These are phyloP conservation scores for Hanseniaspora nectarophila DNA, from an alignment of 805 yeast genomes.

Conservation along the genomic window DNA sequence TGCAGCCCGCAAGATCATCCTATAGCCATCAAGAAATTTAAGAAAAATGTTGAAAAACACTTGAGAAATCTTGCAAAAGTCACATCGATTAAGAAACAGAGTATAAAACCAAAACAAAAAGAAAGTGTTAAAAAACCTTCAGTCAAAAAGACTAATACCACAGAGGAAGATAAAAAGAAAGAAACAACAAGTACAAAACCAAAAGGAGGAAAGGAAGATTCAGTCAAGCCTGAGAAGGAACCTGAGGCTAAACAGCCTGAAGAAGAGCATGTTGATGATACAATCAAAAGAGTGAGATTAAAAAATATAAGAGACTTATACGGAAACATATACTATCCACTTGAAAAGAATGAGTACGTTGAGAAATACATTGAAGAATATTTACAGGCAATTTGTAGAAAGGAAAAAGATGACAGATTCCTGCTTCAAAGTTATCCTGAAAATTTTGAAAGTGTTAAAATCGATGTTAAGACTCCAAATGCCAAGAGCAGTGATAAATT, in stretches of 20 bases:
- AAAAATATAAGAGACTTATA: conserved; percentile 30
- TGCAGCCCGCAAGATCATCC: conserved; percentile 12
- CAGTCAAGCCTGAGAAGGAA: background rate
- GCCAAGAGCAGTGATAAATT: conserved; percentile 45
- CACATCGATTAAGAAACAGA: background rate
- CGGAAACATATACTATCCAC: conserved; percentile 27
- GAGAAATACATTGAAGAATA: conserved; percentile 35
- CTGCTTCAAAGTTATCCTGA: conserved; percentile 18
- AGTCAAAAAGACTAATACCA: conserved; percentile 16
- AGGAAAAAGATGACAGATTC: conserved; percentile 35
- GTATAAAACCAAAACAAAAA: background rate
- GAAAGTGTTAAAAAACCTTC: background rate
- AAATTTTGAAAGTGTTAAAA: conserved; percentile 21
- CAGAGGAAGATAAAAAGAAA: conserved; percentile 16
- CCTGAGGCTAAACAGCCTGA: background rate
- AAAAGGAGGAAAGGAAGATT: background rate
- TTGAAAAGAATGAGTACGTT: conserved; percentile 32
- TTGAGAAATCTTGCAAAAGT: conserved; percentile 11
- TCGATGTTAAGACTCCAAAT: conserved; percentile 36
- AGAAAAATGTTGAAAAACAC: conserved; percentile 7
- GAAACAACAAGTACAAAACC: conserved; percentile 4
- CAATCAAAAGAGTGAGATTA: conserved; percentile 25
- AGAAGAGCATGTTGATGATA: conserved; percentile 11
- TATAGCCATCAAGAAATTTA: conserved; percentile 3
- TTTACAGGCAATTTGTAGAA: conserved; percentile 33